Evolutionary conservation across 106 monocot genomes (phyloP).

Genomic region (Acorus gramineus): DNA sequence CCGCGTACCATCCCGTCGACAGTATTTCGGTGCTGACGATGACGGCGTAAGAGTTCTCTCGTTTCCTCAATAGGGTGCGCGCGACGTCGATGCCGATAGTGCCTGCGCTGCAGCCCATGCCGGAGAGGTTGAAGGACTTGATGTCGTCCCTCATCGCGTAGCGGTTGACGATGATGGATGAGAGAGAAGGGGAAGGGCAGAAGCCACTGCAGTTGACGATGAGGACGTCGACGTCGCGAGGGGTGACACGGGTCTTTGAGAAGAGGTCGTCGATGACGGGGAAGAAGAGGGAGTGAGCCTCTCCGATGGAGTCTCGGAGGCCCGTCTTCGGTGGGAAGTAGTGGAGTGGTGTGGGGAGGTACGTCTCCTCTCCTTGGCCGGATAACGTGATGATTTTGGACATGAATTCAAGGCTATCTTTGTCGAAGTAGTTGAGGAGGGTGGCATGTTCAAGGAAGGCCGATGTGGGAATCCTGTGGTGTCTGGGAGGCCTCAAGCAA

Average conservation of each 20-base stretch:
- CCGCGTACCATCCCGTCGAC: constrained; percentile 53
- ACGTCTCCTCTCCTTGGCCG: constrained; percentile 62
- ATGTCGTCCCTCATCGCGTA: constrained; percentile 42
- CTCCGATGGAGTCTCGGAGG: constrained; percentile 20
- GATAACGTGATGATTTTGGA: constrained; percentile 30
- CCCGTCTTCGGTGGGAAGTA: constrained; percentile 29
- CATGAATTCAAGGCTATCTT: constrained; percentile 39
- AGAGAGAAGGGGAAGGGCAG: constrained; percentile 41
- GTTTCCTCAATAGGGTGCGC: constrained; percentile 3
- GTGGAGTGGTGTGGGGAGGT: constrained; percentile 42
- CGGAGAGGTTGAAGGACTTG: constrained; percentile 41
- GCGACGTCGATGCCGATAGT: constrained; percentile 43
- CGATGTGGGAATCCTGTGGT: constrained; percentile 24
- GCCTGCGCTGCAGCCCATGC: constrained; percentile 69
- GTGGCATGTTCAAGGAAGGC: constrained; percentile 34
- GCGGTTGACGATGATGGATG: constrained; percentile 34
- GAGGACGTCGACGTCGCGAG: constrained; percentile 35
- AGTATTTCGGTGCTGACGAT: constrained; percentile 53
- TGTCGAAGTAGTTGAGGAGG: constrained; percentile 38
- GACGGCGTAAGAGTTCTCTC: constrained; percentile 19
- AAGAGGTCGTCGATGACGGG: constrained; percentile 47
- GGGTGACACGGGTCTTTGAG: constrained; percentile 24
- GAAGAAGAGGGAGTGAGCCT: constrained; percentile 44
- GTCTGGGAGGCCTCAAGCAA: constrained; percentile 28
- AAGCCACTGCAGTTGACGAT: constrained; percentile 67